Base-by-base conservation (phyloP, 1,284 basidiomycete species). In the Phlebopus sp. region DNA sequence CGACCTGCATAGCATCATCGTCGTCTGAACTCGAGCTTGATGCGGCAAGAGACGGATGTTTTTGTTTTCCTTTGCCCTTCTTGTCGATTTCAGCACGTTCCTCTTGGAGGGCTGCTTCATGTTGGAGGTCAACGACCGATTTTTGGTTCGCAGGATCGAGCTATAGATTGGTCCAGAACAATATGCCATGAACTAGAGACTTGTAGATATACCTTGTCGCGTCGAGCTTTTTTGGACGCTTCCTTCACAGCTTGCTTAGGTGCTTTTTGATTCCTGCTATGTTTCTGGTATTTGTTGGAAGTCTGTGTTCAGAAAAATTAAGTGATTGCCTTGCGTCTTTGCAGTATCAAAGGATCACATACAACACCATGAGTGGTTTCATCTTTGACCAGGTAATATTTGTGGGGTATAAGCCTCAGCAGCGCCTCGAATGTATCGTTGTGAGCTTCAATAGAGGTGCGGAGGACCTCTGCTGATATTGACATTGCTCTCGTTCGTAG, bases 71-170 rank as follows among this genome's bases (percentile, higher is more conserved):
- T 54, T 76, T 74, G 36, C 32, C 40, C 19, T 32, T 44, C 14
- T 17, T 29, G 13, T 36, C 11, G 30, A 53, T 55, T 39, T 69
- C 63, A 17, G 52, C 38, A 21, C 21, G 37, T 44, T 56, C 55
- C 2, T 40, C 47, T 34, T 54, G 47, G 52, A 59, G 17, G 13
- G 70, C 59, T 18, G 70, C 67, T 59, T 86, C 81, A 51, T 76
- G 73, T 63, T 88, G 87, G 29, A 93, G 71, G 49, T 95, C 89
- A 17, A 90, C 59, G 29, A 92, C 76, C 7, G 87, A 86, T 67
- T 90, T 89, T 60, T 92, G 78, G 69, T 95, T 93, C 5, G 83
- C 83, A 1, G 93, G 93, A 66, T 97, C 92, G 56, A 96, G 86
- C 92, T 95, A 57, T 14, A 23, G 32, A 19, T 37, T 21, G 32